Percentiles rank a stretch among this genome's conserved stretches.
phyloP scores from a whole-genome alignment of 2,329 filamentous ascomycete species.

The Colletotrichum melonis region DNA sequence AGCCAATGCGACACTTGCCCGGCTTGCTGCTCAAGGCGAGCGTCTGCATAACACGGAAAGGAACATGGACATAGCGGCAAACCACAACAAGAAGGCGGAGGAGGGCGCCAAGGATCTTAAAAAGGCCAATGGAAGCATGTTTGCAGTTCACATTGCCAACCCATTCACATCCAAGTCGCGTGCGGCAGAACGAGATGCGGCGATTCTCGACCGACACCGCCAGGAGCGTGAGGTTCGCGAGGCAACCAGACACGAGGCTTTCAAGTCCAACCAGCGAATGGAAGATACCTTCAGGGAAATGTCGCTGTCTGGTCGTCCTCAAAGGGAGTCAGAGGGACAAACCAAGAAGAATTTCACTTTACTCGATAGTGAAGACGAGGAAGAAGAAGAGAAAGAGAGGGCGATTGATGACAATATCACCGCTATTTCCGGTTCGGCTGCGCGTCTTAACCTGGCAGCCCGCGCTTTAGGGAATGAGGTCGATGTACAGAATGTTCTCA shows the following conservation, averaged over 20 bases:
- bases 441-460: too few relatives aligned
- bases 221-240: conserved; percentile 74
- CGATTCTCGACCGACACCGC: conserved; percentile 76
- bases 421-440: too few relatives aligned
- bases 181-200: conserved; percentile 72
- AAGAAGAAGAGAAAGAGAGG: too few relatives aligned
- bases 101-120: conserved; percentile 87
- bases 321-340: conserved; percentile 17
- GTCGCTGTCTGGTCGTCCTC: conserved; percentile 40
- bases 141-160: conserved; percentile 82
- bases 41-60: conserved; percentile 84
- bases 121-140: conserved; percentile 90
- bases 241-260: conserved; percentile 65
- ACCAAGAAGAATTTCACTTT: background rate
- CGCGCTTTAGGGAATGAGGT: conserved; percentile 81
- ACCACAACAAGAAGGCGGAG: conserved; percentile 80
- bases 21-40: conserved; percentile 83
- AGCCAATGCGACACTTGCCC: conserved; percentile 76
- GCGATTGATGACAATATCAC: too few relatives aligned
- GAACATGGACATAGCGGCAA: conserved; percentile 83
- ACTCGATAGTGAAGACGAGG: conserved; percentile 70
- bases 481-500: conserved; percentile 78
- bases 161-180: conserved; percentile 80
- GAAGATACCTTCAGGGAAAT: conserved; percentile 59
- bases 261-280: conserved; percentile 63